Evolutionary conservation across 352 stramenopile genomes (phyloP).

Genomic region (Globisporangium nagaii): DNA sequence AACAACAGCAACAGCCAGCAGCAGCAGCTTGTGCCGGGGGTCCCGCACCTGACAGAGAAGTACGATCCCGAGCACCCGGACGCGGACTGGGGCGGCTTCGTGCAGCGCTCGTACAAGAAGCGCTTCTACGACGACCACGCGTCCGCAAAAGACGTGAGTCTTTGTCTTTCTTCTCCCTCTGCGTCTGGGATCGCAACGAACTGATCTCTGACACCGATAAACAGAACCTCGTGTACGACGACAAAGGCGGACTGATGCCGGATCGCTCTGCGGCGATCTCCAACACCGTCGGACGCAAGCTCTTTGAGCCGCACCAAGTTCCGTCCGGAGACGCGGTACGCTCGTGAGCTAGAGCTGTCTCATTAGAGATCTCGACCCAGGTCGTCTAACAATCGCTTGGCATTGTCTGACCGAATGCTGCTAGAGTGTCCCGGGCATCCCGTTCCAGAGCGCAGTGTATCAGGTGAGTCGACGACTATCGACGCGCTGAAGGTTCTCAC

Average conservation of each 20-base stretch:
- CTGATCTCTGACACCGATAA: too few relatives aligned
- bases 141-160: conserved; percentile 35
- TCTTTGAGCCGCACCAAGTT: conserved; percentile 52
- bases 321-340: conserved; percentile 21
- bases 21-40: conserved; percentile 7
- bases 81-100: conserved; percentile 67
- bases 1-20: conserved; percentile 13
- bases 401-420: too few relatives aligned
- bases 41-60: conserved; percentile 56
- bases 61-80: conserved; percentile 72
- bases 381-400: too few relatives aligned
- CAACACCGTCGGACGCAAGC: conserved; percentile 31
- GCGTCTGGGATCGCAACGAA: too few relatives aligned
- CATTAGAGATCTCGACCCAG: too few relatives aligned
- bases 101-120: conserved; percentile 67
- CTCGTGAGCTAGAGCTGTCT: too few relatives aligned
- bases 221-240: conserved; percentile 49
- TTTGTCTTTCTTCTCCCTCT: neutral
- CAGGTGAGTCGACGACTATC: too few relatives aligned
- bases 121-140: conserved; percentile 38
- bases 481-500: too few relatives aligned
- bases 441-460: conserved; percentile 64
- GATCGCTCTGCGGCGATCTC: conserved; percentile 13
- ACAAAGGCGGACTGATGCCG: conserved; percentile 55
- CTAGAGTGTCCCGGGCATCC: conserved; percentile 39